phyloP scores from a whole-genome alignment of 2,329 filamentous ascomycete species.

The Hypoxylon sp. region DNA sequence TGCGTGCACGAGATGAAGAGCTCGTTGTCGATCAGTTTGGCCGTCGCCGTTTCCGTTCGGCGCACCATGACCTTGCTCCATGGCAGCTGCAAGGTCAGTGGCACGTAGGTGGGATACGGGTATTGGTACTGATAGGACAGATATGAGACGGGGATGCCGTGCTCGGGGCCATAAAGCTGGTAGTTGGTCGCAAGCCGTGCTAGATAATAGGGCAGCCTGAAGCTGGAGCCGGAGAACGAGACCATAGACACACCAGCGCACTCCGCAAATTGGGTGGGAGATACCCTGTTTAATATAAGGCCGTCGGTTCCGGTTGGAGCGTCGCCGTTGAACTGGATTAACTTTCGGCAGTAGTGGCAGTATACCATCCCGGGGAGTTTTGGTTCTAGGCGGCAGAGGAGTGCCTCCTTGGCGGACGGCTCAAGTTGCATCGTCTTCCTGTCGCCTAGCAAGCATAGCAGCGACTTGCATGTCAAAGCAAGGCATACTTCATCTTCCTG shows the following conservation, averaged over 20 bases:
- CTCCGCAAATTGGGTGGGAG: too few species aligned
- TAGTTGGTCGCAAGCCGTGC: slow-evolving; percentile 18
- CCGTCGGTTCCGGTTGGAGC: not conserved
- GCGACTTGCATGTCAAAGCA: slow-evolving; percentile 15
- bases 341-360: slow-evolving; percentile 4
- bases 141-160: not conserved
- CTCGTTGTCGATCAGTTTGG: not conserved
- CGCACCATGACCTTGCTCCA: not conserved
- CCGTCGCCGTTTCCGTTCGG: not conserved
- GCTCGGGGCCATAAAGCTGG: slow-evolving; percentile 2
- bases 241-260: too few species aligned
- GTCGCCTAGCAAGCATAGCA: not conserved
- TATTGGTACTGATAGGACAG: not conserved
- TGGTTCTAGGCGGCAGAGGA: slow-evolving; percentile 13
- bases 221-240: not conserved
- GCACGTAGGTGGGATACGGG: too few species aligned
- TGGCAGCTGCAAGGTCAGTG: not conserved
- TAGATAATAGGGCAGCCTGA: not conserved
- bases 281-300: too few species aligned
- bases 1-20: slow-evolving; percentile 7
- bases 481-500: slow-evolving; percentile 7
- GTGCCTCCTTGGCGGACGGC: not conserved
- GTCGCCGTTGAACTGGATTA: not conserved
- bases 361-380: not conserved
- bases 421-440: not conserved